Evolutionary conservation across 2,329 filamentous ascomycete genomes (phyloP).

Genomic region (Pseudocercospora cruenta): DNA sequence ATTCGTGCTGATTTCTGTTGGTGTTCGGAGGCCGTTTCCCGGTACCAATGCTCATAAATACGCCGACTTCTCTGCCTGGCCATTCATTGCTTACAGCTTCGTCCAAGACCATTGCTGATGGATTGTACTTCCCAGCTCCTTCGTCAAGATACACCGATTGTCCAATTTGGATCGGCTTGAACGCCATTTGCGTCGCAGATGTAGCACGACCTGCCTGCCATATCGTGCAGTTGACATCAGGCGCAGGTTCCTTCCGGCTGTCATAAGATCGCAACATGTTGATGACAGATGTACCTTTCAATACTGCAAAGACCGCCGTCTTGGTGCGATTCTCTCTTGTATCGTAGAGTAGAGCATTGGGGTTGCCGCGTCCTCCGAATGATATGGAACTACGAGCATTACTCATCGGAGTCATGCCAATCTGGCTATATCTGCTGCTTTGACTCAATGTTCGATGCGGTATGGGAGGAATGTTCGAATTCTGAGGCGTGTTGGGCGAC

Average conservation of each 20-base stretch:
- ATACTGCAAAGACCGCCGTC: constrained; percentile 87
- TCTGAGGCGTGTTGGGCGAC: constrained; percentile 49
- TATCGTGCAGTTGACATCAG: constrained; percentile 91
- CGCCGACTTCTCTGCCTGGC: constrained; percentile 89
- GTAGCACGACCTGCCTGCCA: constrained; percentile 98
- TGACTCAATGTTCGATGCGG: constrained; percentile 72
- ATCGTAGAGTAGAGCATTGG: constrained; percentile 87
- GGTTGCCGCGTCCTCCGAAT: constrained; percentile 67
- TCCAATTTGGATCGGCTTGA: constrained; percentile 93
- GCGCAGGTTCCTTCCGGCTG: constrained; percentile 84
- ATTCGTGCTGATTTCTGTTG: constrained; percentile 70
- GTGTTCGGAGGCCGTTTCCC: constrained; percentile 78
- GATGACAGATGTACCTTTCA: constrained; percentile 76
- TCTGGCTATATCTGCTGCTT: constrained; percentile 81
- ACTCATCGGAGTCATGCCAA: constrained; percentile 65
- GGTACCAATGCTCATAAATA: constrained; percentile 93
- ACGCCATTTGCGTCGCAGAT: constrained; percentile 84
- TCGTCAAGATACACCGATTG: constrained; percentile 95
- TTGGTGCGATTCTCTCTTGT: constrained; percentile 70
- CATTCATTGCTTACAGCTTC: constrained; percentile 92
- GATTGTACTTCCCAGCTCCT: constrained; percentile 89
- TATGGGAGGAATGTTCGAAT: constrained; percentile 37
- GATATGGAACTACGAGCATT: constrained; percentile 33
- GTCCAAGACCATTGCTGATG: constrained; percentile 79
- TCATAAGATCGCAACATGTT: constrained; percentile 86